Evolutionary conservation across 441 rosid genomes (phyloP).

Genomic region (Pelargonium exstipulatum): DNA sequence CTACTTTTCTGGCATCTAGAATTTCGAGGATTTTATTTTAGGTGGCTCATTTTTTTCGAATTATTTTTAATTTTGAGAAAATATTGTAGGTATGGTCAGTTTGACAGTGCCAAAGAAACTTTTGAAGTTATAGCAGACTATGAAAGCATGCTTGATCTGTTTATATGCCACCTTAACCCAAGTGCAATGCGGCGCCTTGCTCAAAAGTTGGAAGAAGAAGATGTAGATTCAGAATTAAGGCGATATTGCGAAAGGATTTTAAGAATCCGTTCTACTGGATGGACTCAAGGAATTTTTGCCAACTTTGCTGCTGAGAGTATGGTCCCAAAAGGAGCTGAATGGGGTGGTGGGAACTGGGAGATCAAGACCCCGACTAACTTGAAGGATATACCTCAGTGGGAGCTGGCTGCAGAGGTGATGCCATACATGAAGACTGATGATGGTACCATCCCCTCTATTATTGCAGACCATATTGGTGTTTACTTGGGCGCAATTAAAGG

Average conservation of each 20-base stretch:
- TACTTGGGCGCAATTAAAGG: conserved; percentile 90
- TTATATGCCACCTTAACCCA: conserved; percentile 95
- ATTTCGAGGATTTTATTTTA: not conserved
- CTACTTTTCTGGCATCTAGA: not conserved
- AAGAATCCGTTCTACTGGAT: conserved; percentile 84
- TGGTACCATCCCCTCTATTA: conserved; percentile 81
- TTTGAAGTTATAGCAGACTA: conserved; percentile 94
- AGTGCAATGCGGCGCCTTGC: conserved; percentile 99
- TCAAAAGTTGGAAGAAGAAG: conserved; percentile 91
- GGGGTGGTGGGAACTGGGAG: conserved; percentile 99
- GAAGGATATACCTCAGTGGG: conserved; percentile 90
- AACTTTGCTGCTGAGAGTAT: conserved; percentile 98
- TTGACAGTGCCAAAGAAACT: conserved; percentile 91
- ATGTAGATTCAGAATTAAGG: conserved; percentile 78
- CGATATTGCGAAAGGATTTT: conserved; percentile 88
- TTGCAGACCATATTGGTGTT: conserved; percentile 87
- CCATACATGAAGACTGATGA: conserved; percentile 97
- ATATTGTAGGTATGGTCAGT: conserved; percentile 84
- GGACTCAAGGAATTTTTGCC: conserved; percentile 98
- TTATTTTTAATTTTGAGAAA: conserved; percentile 16
- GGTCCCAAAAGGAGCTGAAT: conserved; percentile 97
- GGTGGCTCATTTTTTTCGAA: not conserved
- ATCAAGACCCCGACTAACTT: conserved; percentile 77
- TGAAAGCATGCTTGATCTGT: conserved; percentile 91
- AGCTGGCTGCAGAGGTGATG: conserved; percentile 91